Evolutionary conservation across 768 basidiomycete species (phyloP).

Genomic region (Rhizopogon vinicolor): DNA sequence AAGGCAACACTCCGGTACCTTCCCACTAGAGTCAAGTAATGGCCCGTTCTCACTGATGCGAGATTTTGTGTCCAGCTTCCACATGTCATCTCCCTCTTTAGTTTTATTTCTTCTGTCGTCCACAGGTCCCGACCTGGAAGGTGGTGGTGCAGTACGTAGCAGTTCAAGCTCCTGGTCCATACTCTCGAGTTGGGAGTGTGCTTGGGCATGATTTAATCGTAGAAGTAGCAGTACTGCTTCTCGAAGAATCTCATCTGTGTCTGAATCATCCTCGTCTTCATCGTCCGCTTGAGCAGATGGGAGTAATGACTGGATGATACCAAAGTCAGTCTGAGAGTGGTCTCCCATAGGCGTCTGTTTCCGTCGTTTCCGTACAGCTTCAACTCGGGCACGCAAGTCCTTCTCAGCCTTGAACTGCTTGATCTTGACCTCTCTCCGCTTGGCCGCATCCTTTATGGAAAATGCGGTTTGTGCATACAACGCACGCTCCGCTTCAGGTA

Average conservation of each 20-base stretch:
- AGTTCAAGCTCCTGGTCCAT: slow-evolving; percentile 71
- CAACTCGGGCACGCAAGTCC: slow-evolving; percentile 63
- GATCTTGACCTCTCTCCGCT: slow-evolving; percentile 84
- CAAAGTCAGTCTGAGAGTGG: slow-evolving; percentile 45
- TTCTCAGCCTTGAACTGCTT: slow-evolving; percentile 87
- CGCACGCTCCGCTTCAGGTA: slow-evolving; percentile 54
- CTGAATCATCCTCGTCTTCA: slow-evolving; percentile 43
- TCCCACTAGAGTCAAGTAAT: slow-evolving; percentile 71
- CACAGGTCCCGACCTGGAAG: slow-evolving; percentile 25
- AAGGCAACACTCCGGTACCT: slow-evolving; percentile 38
- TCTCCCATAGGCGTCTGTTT: slow-evolving; percentile 33
- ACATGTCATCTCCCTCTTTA: slow-evolving; percentile 50
- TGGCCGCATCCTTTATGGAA: slow-evolving; percentile 57
- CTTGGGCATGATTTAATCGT: slow-evolving; percentile 66
- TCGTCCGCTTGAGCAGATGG: slow-evolving; percentile 25
- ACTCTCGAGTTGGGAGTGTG: slow-evolving; percentile 61
- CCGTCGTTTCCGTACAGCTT: slow-evolving; percentile 54
- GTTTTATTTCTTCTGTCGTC: slow-evolving; percentile 36
- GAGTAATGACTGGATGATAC: slow-evolving; percentile 61
- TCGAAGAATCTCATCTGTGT: slow-evolving; percentile 62
- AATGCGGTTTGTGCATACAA: slow-evolving; percentile 48
- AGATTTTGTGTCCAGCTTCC: slow-evolving; percentile 67
- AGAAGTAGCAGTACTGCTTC: slow-evolving; percentile 67
- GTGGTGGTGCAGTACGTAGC: slow-evolving; percentile 49
- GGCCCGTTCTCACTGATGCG: slow-evolving; percentile 48